Percentiles rank a stretch among this genome's conserved stretches.
Conservation (phyloP, 306 rosid genomes). For the Glycine soja region DNA sequence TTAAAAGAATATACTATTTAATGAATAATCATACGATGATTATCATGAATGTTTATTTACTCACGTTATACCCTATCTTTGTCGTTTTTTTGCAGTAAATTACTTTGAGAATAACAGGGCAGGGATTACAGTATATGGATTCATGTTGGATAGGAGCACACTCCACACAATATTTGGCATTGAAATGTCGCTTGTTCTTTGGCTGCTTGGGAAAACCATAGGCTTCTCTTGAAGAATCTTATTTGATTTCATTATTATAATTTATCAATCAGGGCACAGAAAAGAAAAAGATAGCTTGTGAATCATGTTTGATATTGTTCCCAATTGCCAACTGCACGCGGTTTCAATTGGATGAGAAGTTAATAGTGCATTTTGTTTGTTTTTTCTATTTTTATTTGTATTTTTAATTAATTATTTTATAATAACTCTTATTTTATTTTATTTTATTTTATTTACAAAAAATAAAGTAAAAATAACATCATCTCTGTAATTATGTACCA, state of each 20-base stretch:
- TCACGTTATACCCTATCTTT: neutral
- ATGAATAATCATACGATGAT: neutral
- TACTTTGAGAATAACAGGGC: constrained; percentile 91
- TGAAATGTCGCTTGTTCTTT: constrained; percentile 78
- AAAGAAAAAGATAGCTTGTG: neutral
- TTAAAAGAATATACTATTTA: neutral
- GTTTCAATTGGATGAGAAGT: constrained; percentile 18
- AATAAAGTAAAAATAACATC: neutral
- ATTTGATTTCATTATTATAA: too few species aligned
- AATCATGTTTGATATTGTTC: too few species aligned
- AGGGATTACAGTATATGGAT: constrained; percentile 81
- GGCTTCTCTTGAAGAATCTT: constrained; percentile 54
- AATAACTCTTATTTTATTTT: neutral
- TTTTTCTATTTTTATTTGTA: neutral
- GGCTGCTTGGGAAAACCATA: constrained; percentile 90
- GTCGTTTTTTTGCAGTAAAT: constrained; percentile 58
- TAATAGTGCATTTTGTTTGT: neutral
- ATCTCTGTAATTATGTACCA: neutral
- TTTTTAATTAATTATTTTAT: neutral
- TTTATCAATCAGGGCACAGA: too few species aligned
- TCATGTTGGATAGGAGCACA: constrained; percentile 80
- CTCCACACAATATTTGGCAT: constrained; percentile 83
- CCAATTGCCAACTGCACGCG: too few species aligned
- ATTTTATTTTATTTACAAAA: neutral
- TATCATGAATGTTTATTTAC: neutral